A percentile compares a stretch with the other conserved stretches of the same genome.
Conservation (phyloP, 768 basidiomycete genomes). For the Rhodotorula taiwanensis region DNA sequence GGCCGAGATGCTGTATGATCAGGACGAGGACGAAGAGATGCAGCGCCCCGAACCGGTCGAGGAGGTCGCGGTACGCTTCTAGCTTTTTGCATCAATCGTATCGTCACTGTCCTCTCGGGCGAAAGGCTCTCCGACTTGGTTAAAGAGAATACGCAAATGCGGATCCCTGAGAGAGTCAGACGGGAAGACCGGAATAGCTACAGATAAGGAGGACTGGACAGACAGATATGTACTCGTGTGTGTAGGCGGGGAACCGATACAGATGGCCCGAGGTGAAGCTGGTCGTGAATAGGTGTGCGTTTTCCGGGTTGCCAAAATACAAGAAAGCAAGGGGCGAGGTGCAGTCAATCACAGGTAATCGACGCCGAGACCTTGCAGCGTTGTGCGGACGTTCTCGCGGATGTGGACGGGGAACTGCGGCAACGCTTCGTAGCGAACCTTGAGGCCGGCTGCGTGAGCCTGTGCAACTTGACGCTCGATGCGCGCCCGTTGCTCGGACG, state of each 20-base stretch:
- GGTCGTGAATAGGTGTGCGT: not conserved
- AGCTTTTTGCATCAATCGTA: too few relatives aligned
- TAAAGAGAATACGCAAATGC: too few relatives aligned
- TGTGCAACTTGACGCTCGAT: constrained; percentile 1
- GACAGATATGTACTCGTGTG: too few relatives aligned
- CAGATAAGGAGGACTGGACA: too few relatives aligned
- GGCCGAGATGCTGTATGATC: constrained; percentile 11
- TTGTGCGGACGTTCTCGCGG: constrained; percentile 1
- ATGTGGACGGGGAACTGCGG: constrained; percentile 12
- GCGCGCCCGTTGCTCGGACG: not conserved
- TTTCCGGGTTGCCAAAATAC: not conserved
- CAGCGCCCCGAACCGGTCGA: constrained; percentile 7
- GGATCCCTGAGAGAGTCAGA: too few relatives aligned
- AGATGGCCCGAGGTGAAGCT: not conserved
- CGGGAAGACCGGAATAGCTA: too few relatives aligned
- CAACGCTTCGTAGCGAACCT: constrained; percentile 8
- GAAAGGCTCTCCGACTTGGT: too few relatives aligned
- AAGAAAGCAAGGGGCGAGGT: not conserved
- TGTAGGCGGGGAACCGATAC: too few relatives aligned
- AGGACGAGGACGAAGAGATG: constrained; percentile 21
- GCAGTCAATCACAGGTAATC: constrained; percentile 7
- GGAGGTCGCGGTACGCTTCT: not conserved
- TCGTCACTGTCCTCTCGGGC: too few relatives aligned
- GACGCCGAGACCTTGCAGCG: constrained; percentile 4
- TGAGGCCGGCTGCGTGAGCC: constrained; percentile 6